Evolutionary conservation across 106 monocot species (phyloP).

Genomic region (Acorus gramineus): DNA sequence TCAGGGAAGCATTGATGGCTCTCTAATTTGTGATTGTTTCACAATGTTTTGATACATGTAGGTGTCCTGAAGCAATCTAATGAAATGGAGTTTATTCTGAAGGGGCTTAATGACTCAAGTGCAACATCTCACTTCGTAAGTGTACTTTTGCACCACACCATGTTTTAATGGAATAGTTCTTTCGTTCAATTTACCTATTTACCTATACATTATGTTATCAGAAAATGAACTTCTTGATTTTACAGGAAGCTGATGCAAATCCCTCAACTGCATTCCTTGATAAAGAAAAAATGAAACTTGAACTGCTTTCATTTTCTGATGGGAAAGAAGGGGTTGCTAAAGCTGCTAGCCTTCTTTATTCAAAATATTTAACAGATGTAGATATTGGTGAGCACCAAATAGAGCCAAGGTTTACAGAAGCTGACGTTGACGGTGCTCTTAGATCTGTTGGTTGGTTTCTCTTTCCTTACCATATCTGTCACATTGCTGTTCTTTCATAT

Average conservation of each 20-base stretch:
- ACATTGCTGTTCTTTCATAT: no score
- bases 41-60: slow-evolving; percentile 10
- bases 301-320: slow-evolving; percentile 60
- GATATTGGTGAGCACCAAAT: slow-evolving; percentile 2
- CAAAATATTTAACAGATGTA: slow-evolving; percentile 34
- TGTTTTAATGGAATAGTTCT: no score
- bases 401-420: slow-evolving; percentile 46
- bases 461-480: no score
- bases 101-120: slow-evolving; percentile 8
- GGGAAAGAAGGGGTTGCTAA: slow-evolving; percentile 65
- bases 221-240: neutral
- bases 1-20: neutral
- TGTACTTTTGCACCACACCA: neutral
- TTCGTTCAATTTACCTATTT: neutral
- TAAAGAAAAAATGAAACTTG: slow-evolving; percentile 38
- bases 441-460: slow-evolving; percentile 49
- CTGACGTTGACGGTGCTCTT: slow-evolving; percentile 56
- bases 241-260: slow-evolving; percentile 33
- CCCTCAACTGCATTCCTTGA: slow-evolving; percentile 6
- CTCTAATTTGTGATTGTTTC: neutral
- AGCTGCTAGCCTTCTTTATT: slow-evolving; percentile 66
- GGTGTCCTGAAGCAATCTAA: slow-evolving; percentile 65
- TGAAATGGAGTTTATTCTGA: slow-evolving; percentile 11
- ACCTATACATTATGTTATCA: neutral
- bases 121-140: neutral